phyloP scores from a whole-genome alignment of 352 stramenopile species.

The Phytophthora cryptogea region DNA sequence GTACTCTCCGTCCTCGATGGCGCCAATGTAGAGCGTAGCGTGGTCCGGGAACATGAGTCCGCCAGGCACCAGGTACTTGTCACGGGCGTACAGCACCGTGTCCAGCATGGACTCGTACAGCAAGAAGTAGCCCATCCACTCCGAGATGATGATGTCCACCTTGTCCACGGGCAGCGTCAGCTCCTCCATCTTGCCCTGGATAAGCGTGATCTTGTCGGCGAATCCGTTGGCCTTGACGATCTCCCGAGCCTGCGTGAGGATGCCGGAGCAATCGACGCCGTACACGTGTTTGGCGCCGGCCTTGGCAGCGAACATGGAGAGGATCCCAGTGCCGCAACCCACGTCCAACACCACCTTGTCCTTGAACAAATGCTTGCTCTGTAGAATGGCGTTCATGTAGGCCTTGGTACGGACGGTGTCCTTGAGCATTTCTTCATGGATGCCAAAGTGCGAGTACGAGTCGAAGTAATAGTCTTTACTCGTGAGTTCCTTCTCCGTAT shows the following conservation, averaged over 20 bases:
- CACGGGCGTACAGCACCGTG: conserved; percentile 95
- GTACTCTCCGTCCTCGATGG: conserved; percentile 96
- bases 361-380: conserved; percentile 97
- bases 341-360: conserved; percentile 97
- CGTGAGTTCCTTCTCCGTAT: conserved; percentile 73
- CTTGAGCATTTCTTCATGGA: conserved; percentile 99
- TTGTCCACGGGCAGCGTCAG: conserved; percentile 91
- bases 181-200: conserved; percentile 95
- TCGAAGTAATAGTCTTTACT: conserved; percentile 99
- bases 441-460: conserved; percentile 98
- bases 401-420: conserved; percentile 96
- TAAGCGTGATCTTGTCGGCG: conserved; percentile 93
- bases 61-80: conserved; percentile 94
- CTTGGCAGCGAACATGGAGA: conserved; percentile 97
- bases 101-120: conserved; percentile 99
- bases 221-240: conserved; percentile 97
- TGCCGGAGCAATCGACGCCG: conserved; percentile 95
- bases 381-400: conserved; percentile 97
- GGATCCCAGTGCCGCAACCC: conserved; percentile 96
- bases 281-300: conserved; percentile 93
- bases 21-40: conserved; percentile 94
- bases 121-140: conserved; percentile 99
- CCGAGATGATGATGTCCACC: conserved; percentile 98
- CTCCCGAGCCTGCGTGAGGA: conserved; percentile 92
- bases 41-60: conserved; percentile 97